A percentile compares a stretch with the other conserved stretches of the same genome.
phyloP scores from a whole-genome alignment of 2,329 filamentous ascomycete genomes.

The Waltergamsia citrina region DNA sequence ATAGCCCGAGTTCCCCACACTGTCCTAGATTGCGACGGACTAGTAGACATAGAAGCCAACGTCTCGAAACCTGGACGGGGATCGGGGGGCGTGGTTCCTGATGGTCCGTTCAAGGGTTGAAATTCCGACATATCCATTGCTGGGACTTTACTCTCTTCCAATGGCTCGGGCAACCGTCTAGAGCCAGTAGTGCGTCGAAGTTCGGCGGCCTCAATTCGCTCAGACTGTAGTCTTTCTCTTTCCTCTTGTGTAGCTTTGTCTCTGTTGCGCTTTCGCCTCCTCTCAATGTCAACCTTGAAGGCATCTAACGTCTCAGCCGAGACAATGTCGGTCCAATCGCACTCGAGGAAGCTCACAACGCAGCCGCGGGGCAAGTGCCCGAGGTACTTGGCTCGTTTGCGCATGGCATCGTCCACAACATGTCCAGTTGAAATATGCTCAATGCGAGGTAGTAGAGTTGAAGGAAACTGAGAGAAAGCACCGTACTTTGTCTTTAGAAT shows the following conservation, averaged over 20 bases:
- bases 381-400: slow-evolving; percentile 79
- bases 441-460: slow-evolving; percentile 75
- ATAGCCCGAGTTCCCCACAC: slow-evolving; percentile 86
- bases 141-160: slow-evolving; percentile 26
- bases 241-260: slow-evolving; percentile 85
- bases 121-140: slow-evolving; percentile 52
- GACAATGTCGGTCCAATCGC: slow-evolving; percentile 90
- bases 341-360: slow-evolving; percentile 83
- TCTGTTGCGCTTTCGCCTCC: slow-evolving; percentile 63
- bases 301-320: slow-evolving; percentile 61
- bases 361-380: slow-evolving; percentile 83
- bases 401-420: slow-evolving; percentile 74
- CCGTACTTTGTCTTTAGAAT: slow-evolving; percentile 87
- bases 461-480: slow-evolving; percentile 71
- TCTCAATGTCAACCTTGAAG: slow-evolving; percentile 70
- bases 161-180: slow-evolving; percentile 23
- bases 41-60: slow-evolving; percentile 71
- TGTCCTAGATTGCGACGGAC: slow-evolving; percentile 65
- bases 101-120: slow-evolving; percentile 45
- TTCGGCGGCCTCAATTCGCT: slow-evolving; percentile 66
- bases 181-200: slow-evolving; percentile 42
- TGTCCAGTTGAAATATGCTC: slow-evolving; percentile 86
- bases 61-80: slow-evolving; percentile 54
- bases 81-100: slow-evolving; percentile 44
- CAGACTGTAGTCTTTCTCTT: slow-evolving; percentile 72